phyloP scores from a whole-genome alignment of 208 protist species.

The Zelonia costaricensis region DNA sequence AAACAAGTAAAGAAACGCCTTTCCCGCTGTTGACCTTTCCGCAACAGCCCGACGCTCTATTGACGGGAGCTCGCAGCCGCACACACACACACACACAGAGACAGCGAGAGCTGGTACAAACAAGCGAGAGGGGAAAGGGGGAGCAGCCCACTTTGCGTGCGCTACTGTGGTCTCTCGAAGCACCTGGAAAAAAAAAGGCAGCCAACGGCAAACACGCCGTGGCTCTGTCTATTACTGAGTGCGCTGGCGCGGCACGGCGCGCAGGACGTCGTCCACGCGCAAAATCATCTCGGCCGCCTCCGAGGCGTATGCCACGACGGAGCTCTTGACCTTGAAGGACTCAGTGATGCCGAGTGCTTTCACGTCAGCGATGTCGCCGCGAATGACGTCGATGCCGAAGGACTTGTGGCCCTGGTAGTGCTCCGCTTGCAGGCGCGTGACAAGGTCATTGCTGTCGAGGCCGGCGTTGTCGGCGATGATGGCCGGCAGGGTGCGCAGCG shows the following conservation, averaged over 20 bases:
- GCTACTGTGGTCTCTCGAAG: no score
- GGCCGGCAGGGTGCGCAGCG: slow-evolving; percentile 95
- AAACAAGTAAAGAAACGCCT: no score
- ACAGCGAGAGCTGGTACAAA: no score
- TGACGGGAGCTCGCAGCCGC: no score
- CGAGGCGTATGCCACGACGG: slow-evolving; percentile 95
- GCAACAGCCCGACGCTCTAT: no score
- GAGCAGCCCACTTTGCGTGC: no score
- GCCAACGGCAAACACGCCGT: no score
- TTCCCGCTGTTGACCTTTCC: no score
- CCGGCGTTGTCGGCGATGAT: slow-evolving; percentile 99
- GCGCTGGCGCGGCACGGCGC: slow-evolving; percentile 92
- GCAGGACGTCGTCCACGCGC: slow-evolving; percentile 98
- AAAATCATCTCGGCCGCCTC: slow-evolving; percentile 99
- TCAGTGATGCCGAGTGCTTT: slow-evolving; percentile 97
- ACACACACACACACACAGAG: no score
- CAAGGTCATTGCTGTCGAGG: slow-evolving; percentile 97
- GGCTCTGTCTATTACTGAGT: slow-evolving; percentile 51
- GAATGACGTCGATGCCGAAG: slow-evolving; percentile 95
- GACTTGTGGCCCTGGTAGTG: slow-evolving; percentile 64
- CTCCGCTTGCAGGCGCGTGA: slow-evolving; percentile 93
- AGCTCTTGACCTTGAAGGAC: slow-evolving; percentile 97
- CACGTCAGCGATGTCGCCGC: slow-evolving; percentile 95
- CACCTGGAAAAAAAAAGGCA: no score
- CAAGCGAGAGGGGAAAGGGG: no score